phyloP scores from a whole-genome alignment of 257 asterid genomes.

The Ocimum tenuiflorum region DNA sequence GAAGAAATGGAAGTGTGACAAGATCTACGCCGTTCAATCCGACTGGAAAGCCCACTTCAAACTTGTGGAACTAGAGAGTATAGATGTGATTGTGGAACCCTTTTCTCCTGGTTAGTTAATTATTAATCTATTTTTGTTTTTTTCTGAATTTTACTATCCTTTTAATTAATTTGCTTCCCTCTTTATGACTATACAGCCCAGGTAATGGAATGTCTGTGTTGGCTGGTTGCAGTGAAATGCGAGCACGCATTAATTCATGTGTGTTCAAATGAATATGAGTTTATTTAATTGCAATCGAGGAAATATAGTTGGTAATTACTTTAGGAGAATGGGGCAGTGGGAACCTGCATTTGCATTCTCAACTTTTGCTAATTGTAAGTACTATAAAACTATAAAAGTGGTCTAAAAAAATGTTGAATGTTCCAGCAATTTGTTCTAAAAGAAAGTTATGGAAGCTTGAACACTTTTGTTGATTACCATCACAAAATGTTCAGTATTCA shows the following conservation, averaged over 20 bases:
- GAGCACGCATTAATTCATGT: neutral
- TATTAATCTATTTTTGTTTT: neutral
- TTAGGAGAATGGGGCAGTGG: constrained; percentile 7
- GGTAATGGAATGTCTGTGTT: neutral
- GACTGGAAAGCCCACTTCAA: constrained; percentile 90
- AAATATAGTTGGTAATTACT: no score
- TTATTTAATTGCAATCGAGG: no score
- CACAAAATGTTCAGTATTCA: constrained; percentile 18
- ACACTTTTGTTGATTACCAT: constrained; percentile 24
- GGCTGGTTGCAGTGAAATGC: constrained; percentile 3
- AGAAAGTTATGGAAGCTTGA: constrained; percentile 30
- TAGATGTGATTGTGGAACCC: constrained; percentile 81
- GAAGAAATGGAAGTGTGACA: constrained; percentile 85
- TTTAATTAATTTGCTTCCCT: neutral
- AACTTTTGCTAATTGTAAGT: constrained; percentile 21
- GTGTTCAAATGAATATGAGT: neutral
- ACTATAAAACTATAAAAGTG: constrained; percentile 18
- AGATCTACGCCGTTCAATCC: constrained; percentile 79
- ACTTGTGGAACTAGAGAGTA: constrained; percentile 89
- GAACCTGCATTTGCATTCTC: constrained; percentile 24
- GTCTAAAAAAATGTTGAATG: constrained; percentile 35
- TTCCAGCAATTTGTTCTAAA: constrained; percentile 4
- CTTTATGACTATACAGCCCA: neutral
- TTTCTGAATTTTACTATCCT: no score
- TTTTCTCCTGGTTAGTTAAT: constrained; percentile 59